Percentiles rank a stretch among this genome's conserved stretches.
These are phyloP conservation scores for Plasmodium sp. DNA, from an alignment of 169 alveolate species.

Conservation along the genomic window DNA sequence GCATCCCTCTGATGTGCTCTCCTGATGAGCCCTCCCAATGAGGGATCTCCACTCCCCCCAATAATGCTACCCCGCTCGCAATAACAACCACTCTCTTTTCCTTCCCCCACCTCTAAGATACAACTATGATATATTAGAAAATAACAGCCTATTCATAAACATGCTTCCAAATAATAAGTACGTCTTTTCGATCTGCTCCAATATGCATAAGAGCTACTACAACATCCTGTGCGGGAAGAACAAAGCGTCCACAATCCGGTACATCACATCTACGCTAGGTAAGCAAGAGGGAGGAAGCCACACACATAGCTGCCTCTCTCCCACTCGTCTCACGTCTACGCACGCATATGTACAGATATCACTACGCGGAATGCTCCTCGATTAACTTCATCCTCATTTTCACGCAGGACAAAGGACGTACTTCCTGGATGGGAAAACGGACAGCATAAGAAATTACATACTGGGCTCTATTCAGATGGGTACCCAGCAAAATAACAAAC, in stretches of 20 bases:
- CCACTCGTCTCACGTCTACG: neutral
- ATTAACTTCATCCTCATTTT: neutral
- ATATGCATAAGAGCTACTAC: constrained; percentile 49
- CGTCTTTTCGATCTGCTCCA: constrained; percentile 59
- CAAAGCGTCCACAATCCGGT: constrained; percentile 43
- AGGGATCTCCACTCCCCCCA: neutral
- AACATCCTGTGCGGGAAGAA: constrained; percentile 41
- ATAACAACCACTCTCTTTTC: neutral
- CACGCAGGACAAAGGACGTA: constrained; percentile 38
- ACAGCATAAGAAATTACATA: constrained; percentile 33
- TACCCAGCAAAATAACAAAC: neutral
- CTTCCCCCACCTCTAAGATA: constrained; percentile 1
- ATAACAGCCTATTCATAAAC: constrained; percentile 27
- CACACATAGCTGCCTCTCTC: neutral
- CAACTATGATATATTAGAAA: constrained; percentile 62
- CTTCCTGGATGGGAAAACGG: neutral
- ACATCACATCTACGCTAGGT: constrained; percentile 70
- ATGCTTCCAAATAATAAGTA: constrained; percentile 49
- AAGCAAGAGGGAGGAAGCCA: neutral
- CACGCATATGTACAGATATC: neutral
- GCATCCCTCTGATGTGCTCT: neutral
- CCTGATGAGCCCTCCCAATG: neutral
- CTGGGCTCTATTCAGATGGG: constrained; percentile 66
- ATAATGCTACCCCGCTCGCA: neutral
- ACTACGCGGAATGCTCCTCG: neutral